A percentile compares a stretch with the other conserved stretches of the same genome.
phyloP scores from a whole-genome alignment of 345 rosid genomes.

The Mangifera indica region DNA sequence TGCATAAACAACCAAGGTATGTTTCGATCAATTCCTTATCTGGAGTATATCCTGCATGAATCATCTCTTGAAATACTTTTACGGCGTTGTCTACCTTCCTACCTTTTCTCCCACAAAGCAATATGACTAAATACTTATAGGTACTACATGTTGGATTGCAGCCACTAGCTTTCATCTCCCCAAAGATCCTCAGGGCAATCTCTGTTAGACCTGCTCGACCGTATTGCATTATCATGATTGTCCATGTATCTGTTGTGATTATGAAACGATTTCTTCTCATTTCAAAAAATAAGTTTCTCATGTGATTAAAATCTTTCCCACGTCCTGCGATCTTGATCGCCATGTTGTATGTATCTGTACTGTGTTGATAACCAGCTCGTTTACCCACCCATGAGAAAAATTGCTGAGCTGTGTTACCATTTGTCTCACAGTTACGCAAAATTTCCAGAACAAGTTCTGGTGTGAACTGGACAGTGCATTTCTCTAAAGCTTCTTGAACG shows the following conservation, averaged over 20 bases:
- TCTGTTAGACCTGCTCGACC: slow-evolving; percentile 81
- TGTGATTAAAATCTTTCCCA: slow-evolving; percentile 77
- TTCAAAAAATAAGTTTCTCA: slow-evolving; percentile 73
- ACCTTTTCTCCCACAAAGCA: slow-evolving; percentile 72
- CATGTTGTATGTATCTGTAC: slow-evolving; percentile 76
- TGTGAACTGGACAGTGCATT: slow-evolving; percentile 47
- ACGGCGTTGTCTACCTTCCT: slow-evolving; percentile 62
- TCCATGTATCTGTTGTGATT: slow-evolving; percentile 73
- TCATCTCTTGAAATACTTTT: slow-evolving; percentile 65
- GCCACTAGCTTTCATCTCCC: slow-evolving; percentile 65
- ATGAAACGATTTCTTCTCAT: slow-evolving; percentile 67
- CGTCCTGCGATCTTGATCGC: slow-evolving; percentile 78
- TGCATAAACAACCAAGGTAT: slow-evolving; percentile 68
- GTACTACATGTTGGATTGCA: slow-evolving; percentile 50
- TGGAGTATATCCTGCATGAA: slow-evolving; percentile 45
- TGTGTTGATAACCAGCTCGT: slow-evolving; percentile 60
- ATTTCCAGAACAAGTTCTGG: slow-evolving; percentile 65
- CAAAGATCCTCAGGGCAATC: slow-evolving; percentile 58
- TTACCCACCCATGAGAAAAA: slow-evolving; percentile 78
- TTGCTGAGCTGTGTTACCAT: slow-evolving; percentile 53
- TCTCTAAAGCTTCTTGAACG: slow-evolving; percentile 51
- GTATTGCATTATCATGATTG: slow-evolving; percentile 85
- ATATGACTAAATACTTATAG: slow-evolving; percentile 66
- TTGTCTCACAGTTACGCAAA: slow-evolving; percentile 44
- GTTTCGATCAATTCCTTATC: slow-evolving; percentile 61